These are phyloP conservation scores for Stropharia rugosoannulata DNA, from an alignment of 768 basidiomycete genomes.

Conservation along the genomic window DNA sequence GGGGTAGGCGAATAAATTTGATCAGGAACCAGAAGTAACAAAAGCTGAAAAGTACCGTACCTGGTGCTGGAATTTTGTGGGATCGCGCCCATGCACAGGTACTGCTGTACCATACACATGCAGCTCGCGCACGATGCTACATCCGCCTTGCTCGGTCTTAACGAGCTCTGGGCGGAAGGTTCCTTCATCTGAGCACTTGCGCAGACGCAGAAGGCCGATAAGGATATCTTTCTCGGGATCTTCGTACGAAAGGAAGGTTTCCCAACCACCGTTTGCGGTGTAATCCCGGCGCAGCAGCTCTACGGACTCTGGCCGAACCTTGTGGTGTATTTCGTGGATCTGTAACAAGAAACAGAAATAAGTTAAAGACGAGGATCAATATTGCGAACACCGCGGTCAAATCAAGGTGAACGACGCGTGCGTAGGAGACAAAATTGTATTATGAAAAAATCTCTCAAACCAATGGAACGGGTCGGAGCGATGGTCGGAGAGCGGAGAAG, in stretches of 20 bases:
- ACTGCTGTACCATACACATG: slow-evolving; percentile 99
- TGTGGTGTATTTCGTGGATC: slow-evolving; percentile 99
- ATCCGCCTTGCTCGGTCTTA: slow-evolving; percentile 69
- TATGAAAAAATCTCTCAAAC: neutral
- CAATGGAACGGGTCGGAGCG: neutral
- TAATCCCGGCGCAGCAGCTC: slow-evolving; percentile 96
- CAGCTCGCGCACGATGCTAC: slow-evolving; percentile 92
- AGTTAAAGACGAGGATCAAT: slow-evolving; percentile 6
- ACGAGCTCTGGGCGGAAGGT: slow-evolving; percentile 95
- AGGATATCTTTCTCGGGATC: slow-evolving; percentile 97
- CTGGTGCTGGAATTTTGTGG: slow-evolving; percentile 98
- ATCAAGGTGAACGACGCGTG: neutral
- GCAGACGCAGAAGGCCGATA: slow-evolving; percentile 85
- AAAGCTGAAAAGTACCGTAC: slow-evolving; percentile 28
- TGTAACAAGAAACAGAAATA: slow-evolving; percentile 27
- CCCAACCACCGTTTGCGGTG: slow-evolving; percentile 97
- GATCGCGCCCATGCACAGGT: slow-evolving; percentile 94
- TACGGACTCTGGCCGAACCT: slow-evolving; percentile 92
- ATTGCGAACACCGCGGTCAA: slow-evolving; percentile 1
- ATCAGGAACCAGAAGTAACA: neutral
- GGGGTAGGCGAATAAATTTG: neutral
- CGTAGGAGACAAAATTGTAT: neutral
- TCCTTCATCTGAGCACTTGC: slow-evolving; percentile 96
- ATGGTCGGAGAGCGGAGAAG: slow-evolving; percentile 3
- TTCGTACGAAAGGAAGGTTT: slow-evolving; percentile 98